Conservation (phyloP, 1,139 yeast species). For the Debaryomyces robertsiae region DNA sequence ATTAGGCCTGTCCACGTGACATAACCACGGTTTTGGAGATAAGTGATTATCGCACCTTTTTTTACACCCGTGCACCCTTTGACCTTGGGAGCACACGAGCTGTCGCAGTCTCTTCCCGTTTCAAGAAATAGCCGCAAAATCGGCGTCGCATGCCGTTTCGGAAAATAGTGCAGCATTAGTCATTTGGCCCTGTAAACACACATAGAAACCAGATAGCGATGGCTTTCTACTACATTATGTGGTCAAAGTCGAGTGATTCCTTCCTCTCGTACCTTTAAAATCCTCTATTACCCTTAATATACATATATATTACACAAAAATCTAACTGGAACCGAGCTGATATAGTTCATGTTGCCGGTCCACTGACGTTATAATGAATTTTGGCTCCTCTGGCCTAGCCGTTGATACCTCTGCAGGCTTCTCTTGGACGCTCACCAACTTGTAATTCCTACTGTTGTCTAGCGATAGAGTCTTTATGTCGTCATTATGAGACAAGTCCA, state of each 20-base stretch:
- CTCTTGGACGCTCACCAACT: background rate
- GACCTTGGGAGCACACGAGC: too few relatives aligned
- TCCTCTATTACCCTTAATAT: constrained; percentile 8
- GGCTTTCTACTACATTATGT: too few relatives aligned
- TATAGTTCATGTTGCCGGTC: constrained; percentile 30
- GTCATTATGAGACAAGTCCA: constrained; percentile 3
- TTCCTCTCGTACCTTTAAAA: background rate
- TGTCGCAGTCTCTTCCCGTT: constrained; percentile 1
- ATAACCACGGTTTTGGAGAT: too few relatives aligned
- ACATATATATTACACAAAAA: constrained; percentile 2
- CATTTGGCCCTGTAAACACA: background rate
- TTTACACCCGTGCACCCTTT: too few relatives aligned
- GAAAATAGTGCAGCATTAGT: constrained; percentile 8
- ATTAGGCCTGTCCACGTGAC: background rate
- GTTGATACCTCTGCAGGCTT: background rate
- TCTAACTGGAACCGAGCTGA: constrained; percentile 18
- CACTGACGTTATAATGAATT: constrained; percentile 31
- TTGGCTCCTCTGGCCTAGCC: constrained; percentile 14
- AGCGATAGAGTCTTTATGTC: constrained; percentile 9
- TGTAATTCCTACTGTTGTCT: constrained; percentile 1
- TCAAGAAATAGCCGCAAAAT: constrained; percentile 8
- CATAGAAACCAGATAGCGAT: too few relatives aligned
- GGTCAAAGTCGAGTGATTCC: too few relatives aligned
- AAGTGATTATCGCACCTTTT: too few relatives aligned
- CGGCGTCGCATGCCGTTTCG: constrained; percentile 1